These are phyloP conservation scores for Jimgerdemannia lactiflua DNA, from an alignment of 192 early-diverging fungal genomes.

Conservation along the genomic window DNA sequence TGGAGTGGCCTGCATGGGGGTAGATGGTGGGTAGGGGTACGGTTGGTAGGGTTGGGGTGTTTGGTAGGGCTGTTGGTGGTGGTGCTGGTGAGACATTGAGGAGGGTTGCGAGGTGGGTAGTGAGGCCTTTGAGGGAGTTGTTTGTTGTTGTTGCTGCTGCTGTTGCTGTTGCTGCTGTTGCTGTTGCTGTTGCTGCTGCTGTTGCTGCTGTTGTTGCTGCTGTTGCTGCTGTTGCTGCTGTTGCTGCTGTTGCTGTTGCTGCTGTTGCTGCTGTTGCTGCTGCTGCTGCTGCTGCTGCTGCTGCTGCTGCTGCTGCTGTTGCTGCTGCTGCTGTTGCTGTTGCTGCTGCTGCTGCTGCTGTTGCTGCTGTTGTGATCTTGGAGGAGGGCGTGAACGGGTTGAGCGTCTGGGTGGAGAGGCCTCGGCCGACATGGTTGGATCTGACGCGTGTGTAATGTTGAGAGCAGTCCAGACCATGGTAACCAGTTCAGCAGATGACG, in stretches of 20 bases:
- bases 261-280: conserved; percentile 15
- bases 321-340: conserved; percentile 23
- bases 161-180: conserved; percentile 4
- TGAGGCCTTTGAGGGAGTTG: not conserved
- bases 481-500: conserved; percentile 57
- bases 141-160: not conserved
- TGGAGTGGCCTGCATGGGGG: not conserved
- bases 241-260: conserved; percentile 24
- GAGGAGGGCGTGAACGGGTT: conserved; percentile 28
- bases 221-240: conserved; percentile 29
- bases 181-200: conserved; percentile 2
- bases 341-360: conserved; percentile 24
- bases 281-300: conserved; percentile 2
- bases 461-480: conserved; percentile 49
- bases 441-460: conserved; percentile 50
- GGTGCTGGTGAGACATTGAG: not conserved
- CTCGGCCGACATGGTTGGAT: conserved; percentile 71
- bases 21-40: not conserved
- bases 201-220: conserved; percentile 30
- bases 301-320: conserved; percentile 2
- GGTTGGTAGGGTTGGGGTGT: not conserved
- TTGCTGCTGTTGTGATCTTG: conserved; percentile 30
- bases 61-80: not conserved
- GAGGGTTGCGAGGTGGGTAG: not conserved
- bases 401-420: conserved; percentile 40